Evolutionary conservation across 2,329 filamentous ascomycete species (phyloP), one percentile per base, ranked within the genome.

Genomic region (Fusarium tanahbumbuense): DNA sequence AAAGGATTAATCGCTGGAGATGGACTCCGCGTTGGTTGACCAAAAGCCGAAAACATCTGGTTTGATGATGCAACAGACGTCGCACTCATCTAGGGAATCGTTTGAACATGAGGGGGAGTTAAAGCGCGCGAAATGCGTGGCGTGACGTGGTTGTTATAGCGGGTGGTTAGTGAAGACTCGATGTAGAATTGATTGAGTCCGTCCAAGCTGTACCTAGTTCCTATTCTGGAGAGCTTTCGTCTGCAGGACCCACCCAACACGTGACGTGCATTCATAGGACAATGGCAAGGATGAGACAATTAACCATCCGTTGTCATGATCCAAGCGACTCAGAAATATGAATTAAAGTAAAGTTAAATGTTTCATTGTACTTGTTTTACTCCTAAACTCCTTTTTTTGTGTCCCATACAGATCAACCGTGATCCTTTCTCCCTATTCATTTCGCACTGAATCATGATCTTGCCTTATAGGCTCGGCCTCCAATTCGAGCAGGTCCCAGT

Each of bases 401-500:
- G 3, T 48, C 52, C 58, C 52, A 52, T 15, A 34, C 41, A 20
- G n/a, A 48, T 25, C 30, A 22, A 50, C 32, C n/a, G 28, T 27
- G 54, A 50, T 53, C 23, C 56, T 41, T 25, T 46, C 37, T 42
- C 47, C 45, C 37, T 42, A 47, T 47, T 25, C 32, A 22, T 53
- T 45, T 30, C 20, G 37, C 13, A 12, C 44, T 25, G 25, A 34
- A 47, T 53, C 55, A 23, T 37, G 32, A 37, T 20, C 18, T 73
- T 64, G 71, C 56, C 68, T 71, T 64, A 68, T 56, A 18, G 34
- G 34, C 18, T 37, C 72, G 69, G 42, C 73, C 73, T 11, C 68
- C 77, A 60, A 97, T 79, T 64, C 89, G 88, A 30, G 94, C 92
- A 27, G 92, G 92, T 0, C 95, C 95, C 60, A 98, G 80, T 9